Evolutionary conservation across 345 rosid species (phyloP), one percentile per base, ranked within the genome.

Genomic region (Orychophragmus violaceus): DNA sequence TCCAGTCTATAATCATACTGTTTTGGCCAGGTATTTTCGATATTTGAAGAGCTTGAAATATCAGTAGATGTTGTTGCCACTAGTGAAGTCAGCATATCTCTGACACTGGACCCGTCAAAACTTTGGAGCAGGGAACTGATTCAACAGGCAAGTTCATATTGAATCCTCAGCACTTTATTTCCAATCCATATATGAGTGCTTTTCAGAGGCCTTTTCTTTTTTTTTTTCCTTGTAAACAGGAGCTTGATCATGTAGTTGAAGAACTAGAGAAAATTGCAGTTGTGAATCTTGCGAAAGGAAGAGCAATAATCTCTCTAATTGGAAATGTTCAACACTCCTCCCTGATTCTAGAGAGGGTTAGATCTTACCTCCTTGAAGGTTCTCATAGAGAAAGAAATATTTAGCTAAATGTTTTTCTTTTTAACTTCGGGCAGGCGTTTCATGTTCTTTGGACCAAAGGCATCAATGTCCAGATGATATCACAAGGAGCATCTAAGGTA

Each of bases 401-500:
- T 18, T 62, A 54, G n/a, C 21, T 55, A 36, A 37, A 12, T 68
- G 12, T 41, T 18, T 30, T 19, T 17, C 4, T 16, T 59, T 54
- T 16, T 4, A 3, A 25, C 49, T 35, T 5, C 13, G 71, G 53
- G 57, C 87, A 94, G 97, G 99, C 70, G 42, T 95, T 95, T 75
- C 77, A 54, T 44, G 99, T 88, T 76, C 96, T 95, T 50, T 80
- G 87, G 74, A 80, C 82, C 69, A 85, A 82, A 49, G 93, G 96
- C 53, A 89, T 91, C 46, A 95, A 91, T 74, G 99, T 95, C 69
- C 99, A 95, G 79, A 91, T 95, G 99, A 95, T 91, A 78, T 95
- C 97, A 63, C 96, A 95, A 82, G 97, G 99, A 37, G 97, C 99
- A 62, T 95, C 99, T n/a, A 95, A 95, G 97, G 99, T 94, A 35